Percentiles rank a stretch among this genome's conserved stretches.
phyloP scores from a whole-genome alignment of 495 filamentous ascomycete genomes.

The Penicillium longicatenatum region DNA sequence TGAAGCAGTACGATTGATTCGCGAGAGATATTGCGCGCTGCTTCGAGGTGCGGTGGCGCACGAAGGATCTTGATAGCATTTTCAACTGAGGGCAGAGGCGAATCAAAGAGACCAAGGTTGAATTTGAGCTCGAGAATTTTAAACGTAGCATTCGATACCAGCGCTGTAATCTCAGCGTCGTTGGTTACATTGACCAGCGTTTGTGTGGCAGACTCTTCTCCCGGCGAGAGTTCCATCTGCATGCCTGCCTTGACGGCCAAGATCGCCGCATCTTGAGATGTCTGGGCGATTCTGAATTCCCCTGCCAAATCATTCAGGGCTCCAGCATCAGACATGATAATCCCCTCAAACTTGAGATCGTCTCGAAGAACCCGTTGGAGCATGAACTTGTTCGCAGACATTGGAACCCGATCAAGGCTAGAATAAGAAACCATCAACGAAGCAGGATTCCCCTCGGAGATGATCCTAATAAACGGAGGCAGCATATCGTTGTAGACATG shows the following conservation, averaged over 20 bases:
- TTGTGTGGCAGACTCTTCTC: slow-evolving; percentile 3
- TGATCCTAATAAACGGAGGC: not conserved
- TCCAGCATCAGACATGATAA: slow-evolving; percentile 7
- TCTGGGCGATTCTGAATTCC: not conserved
- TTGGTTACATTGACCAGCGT: slow-evolving; percentile 6
- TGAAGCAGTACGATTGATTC: slow-evolving; percentile 5
- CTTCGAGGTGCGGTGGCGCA: slow-evolving; percentile 4
- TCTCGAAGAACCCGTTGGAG: slow-evolving; percentile 1
- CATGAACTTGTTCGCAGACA: slow-evolving; percentile 7
- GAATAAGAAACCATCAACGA: slow-evolving; percentile 1
- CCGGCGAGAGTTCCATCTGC: slow-evolving; percentile 4
- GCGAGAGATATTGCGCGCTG: slow-evolving; percentile 3
- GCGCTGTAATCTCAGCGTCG: not conserved
- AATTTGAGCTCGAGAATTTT: slow-evolving; percentile 6
- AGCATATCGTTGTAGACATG: slow-evolving; percentile 7
- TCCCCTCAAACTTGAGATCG: not conserved
- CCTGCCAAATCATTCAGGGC: not conserved
- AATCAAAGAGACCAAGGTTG: slow-evolving; percentile 4
- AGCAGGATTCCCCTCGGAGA: not conserved
- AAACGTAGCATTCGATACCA: slow-evolving; percentile 1
- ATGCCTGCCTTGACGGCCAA: slow-evolving; percentile 3
- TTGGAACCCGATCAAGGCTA: slow-evolving; percentile 6
- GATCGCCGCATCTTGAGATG: slow-evolving; percentile 5
- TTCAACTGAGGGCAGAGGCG: not conserved
- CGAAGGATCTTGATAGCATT: not conserved